A percentile compares a stretch with the other conserved stretches of the same genome.
These are phyloP conservation scores for Umbelopsis sp. DNA, from an alignment of 192 early-diverging fungal species.

Conservation along the genomic window DNA sequence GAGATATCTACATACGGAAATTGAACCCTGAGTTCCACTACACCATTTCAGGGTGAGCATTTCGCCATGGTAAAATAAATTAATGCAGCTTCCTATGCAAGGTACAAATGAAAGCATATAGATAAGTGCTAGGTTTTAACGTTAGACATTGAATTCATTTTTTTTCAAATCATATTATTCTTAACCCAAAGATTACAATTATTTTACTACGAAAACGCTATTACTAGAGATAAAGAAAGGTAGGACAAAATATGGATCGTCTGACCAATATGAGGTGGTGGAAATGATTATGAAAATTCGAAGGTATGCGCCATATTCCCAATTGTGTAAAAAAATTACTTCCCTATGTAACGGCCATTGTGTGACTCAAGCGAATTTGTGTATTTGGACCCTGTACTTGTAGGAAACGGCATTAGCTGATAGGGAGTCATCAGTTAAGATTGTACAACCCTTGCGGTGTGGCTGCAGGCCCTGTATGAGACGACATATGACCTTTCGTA, in stretches of 20 bases:
- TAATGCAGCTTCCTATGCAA: too few species aligned
- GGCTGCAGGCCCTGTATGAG: background rate
- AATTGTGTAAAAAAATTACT: constrained; percentile 5
- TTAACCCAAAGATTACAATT: too few species aligned
- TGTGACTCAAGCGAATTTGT: background rate
- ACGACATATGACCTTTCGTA: too few species aligned
- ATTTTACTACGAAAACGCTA: too few species aligned
- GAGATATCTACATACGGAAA: constrained; percentile 19
- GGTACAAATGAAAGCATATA: too few species aligned
- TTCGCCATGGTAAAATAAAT: too few species aligned
- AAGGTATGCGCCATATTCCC: constrained; percentile 14
- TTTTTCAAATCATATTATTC: too few species aligned
- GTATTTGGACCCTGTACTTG: constrained; percentile 7
- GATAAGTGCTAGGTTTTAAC: too few species aligned
- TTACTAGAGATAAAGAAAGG: background rate
- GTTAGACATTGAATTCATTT: too few species aligned
- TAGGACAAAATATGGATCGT: background rate
- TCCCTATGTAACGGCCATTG: background rate
- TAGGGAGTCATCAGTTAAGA: background rate
- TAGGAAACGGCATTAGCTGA: background rate
- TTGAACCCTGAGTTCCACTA: constrained; percentile 1
- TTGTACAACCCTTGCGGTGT: constrained; percentile 3
- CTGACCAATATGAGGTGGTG: background rate
- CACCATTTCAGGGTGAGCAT: background rate
- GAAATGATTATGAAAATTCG: constrained; percentile 18